A percentile compares a stretch with the other conserved stretches of the same genome.
These are phyloP conservation scores for Orbilia brochopaga DNA, from an alignment of 2,329 filamentous ascomycete genomes.

Conservation along the genomic window DNA sequence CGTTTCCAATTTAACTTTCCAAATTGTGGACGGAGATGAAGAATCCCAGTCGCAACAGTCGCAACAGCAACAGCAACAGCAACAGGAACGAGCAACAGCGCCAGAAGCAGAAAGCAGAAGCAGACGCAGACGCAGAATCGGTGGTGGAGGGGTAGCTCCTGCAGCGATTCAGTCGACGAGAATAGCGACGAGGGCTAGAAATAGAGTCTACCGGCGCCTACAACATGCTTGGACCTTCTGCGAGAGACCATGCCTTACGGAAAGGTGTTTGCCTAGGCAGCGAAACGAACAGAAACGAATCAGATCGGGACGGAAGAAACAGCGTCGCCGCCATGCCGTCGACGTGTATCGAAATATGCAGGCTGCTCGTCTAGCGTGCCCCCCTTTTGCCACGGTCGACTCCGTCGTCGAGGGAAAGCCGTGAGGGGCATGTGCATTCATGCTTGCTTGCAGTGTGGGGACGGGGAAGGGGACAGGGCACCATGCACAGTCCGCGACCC, in stretches of 20 bases:
- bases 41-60: background rate
- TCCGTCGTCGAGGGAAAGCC: background rate
- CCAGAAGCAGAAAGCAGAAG: too few species aligned
- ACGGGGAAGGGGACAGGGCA: background rate
- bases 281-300: background rate
- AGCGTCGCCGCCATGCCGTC: background rate
- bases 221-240: too few species aligned
- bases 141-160: too few species aligned
- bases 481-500: background rate
- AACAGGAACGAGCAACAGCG: too few species aligned
- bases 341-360: conserved; percentile 3
- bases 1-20: conserved; percentile 11
- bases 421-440: background rate
- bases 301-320: background rate
- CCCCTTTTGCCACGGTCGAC: conserved; percentile 1
- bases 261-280: conserved; percentile 1
- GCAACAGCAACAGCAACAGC: conserved; percentile 5
- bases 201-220: too few species aligned
- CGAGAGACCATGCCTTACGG: background rate
- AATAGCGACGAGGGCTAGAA: too few species aligned
- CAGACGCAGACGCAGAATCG: too few species aligned
- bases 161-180: too few species aligned
- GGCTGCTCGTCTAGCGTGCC: conserved; percentile 1
- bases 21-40: conserved; percentile 1
- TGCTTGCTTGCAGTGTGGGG: background rate